Evolutionary conservation across 1,139 yeast species (phyloP).

Genomic region (Suhomyces bribrorum): DNA sequence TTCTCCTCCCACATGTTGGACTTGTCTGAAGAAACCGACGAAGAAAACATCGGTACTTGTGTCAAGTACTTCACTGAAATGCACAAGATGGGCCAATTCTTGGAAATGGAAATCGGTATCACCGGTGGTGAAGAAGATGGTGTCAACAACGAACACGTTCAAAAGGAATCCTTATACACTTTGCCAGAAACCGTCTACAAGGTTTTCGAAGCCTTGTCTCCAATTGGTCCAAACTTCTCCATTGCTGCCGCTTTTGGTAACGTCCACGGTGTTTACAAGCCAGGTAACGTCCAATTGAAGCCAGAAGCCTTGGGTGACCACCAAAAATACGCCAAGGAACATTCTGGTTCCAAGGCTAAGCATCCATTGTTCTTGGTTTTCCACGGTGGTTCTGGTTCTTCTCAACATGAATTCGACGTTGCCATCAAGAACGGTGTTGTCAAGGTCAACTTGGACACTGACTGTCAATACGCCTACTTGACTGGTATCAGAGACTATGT

Average conservation of each 20-base stretch:
- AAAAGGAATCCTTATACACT: slow-evolving; percentile 87
- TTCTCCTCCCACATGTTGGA: slow-evolving; percentile 99
- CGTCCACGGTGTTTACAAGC: slow-evolving; percentile 99
- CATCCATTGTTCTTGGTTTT: slow-evolving; percentile 94
- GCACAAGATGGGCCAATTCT: slow-evolving; percentile 94
- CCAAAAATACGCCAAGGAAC: slow-evolving; percentile 79
- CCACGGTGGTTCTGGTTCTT: slow-evolving; percentile 99
- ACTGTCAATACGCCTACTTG: slow-evolving; percentile 97
- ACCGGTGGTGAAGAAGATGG: slow-evolving; percentile 99
- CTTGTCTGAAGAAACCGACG: slow-evolving; percentile 94
- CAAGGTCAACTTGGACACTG: slow-evolving; percentile 98
- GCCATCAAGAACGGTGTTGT: slow-evolving; percentile 95
- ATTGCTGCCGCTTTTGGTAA: slow-evolving; percentile 99
- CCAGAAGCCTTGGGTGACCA: slow-evolving; percentile 96
- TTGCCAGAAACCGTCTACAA: slow-evolving; percentile 92
- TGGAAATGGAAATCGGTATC: slow-evolving; percentile 99
- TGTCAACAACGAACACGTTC: slow-evolving; percentile 95
- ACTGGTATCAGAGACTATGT: slow-evolving; percentile 96
- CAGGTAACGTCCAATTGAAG: slow-evolving; percentile 93
- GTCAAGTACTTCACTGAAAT: slow-evolving; percentile 93
- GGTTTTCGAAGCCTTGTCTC: slow-evolving; percentile 85
- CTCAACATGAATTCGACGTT: slow-evolving; percentile 86
- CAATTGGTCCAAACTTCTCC: slow-evolving; percentile 96
- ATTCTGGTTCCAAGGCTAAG: slow-evolving; percentile 52
- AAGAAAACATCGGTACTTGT: slow-evolving; percentile 92